Percentiles rank a stretch among this genome's conserved stretches.
phyloP scores from a whole-genome alignment of 2,329 filamentous ascomycete species.

The Drechslerella stenobrocha region DNA sequence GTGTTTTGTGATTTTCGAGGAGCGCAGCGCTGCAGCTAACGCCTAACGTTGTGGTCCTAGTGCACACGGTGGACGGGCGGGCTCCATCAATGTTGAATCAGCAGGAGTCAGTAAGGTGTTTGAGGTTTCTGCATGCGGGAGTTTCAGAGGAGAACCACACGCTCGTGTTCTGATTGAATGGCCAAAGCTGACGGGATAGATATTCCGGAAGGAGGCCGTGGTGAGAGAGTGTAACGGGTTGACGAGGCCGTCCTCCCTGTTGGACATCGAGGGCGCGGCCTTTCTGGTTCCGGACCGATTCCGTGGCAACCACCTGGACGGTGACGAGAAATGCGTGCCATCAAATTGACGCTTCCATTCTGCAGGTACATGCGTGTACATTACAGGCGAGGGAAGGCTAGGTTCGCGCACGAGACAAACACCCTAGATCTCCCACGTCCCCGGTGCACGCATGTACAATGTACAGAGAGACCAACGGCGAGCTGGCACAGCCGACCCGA shows the following conservation, averaged over 20 bases:
- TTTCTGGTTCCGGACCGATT: conserved; percentile 20
- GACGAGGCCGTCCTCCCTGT: neutral
- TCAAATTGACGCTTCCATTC: conserved; percentile 39
- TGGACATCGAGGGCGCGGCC: conserved; percentile 3
- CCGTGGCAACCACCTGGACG: conserved; percentile 17
- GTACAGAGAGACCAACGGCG: neutral
- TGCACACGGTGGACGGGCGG: no score
- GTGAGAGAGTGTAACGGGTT: neutral
- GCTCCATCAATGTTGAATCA: neutral
- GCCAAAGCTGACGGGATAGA: neutral
- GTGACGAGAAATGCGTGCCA: conserved; percentile 17
- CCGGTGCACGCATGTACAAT: no score
- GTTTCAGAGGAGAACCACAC: conserved; percentile 2
- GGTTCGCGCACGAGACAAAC: neutral
- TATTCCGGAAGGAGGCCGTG: neutral
- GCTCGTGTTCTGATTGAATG: neutral
- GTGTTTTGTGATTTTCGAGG: no score
- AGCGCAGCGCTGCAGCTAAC: no score
- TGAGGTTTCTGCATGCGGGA: conserved; percentile 2
- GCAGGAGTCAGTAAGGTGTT: conserved; percentile 2
- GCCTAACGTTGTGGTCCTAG: no score
- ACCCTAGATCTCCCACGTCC: no score
- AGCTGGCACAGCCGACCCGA: conserved; percentile 33
- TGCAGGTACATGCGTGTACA: conserved; percentile 34
- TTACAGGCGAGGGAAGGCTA: conserved; percentile 4